Evolutionary conservation across 2,329 filamentous ascomycete species (phyloP).

Genomic region (Fusarium irregulare): DNA sequence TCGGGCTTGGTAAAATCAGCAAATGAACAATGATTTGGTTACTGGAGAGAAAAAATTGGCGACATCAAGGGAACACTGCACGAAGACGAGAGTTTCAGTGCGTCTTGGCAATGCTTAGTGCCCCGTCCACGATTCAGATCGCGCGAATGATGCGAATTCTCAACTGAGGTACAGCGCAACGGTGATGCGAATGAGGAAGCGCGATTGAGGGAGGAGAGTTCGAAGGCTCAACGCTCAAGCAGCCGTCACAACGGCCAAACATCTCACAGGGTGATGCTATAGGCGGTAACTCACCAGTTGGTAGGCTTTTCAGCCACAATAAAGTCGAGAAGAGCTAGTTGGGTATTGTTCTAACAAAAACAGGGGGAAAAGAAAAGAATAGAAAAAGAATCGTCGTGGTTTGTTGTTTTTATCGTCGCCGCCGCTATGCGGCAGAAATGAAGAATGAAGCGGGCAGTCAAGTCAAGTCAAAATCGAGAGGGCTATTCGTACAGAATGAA

Average conservation of each 20-base stretch:
- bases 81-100: conserved; percentile 16
- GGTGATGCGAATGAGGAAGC: not conserved
- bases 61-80: conserved; percentile 2
- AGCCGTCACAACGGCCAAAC: conserved; percentile 9
- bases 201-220: conserved; percentile 10
- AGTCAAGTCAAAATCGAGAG: conserved; percentile 40
- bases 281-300: conserved; percentile 37
- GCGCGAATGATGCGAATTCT: conserved; percentile 4
- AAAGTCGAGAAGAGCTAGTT: conserved; percentile 12
- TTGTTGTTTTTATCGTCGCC: not conserved
- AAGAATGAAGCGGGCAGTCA: conserved; percentile 32
- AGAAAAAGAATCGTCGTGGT: not conserved
- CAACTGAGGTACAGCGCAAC: not conserved
- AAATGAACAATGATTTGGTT: conserved; percentile 20
- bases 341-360: conserved; percentile 14
- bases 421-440: conserved; percentile 35
- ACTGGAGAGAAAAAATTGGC: conserved; percentile 10
- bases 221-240: conserved; percentile 13
- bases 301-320: conserved; percentile 32
- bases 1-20: conserved; percentile 43
- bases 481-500: conserved; percentile 36
- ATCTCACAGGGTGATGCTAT: conserved; percentile 1
- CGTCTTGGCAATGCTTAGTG: conserved; percentile 15
- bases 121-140: conserved; percentile 15
- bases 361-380: not conserved